A percentile compares a stretch with the other conserved stretches of the same genome.
These are phyloP conservation scores for Letharia lupina DNA, from an alignment of 495 filamentous ascomycete genomes.

Conservation along the genomic window DNA sequence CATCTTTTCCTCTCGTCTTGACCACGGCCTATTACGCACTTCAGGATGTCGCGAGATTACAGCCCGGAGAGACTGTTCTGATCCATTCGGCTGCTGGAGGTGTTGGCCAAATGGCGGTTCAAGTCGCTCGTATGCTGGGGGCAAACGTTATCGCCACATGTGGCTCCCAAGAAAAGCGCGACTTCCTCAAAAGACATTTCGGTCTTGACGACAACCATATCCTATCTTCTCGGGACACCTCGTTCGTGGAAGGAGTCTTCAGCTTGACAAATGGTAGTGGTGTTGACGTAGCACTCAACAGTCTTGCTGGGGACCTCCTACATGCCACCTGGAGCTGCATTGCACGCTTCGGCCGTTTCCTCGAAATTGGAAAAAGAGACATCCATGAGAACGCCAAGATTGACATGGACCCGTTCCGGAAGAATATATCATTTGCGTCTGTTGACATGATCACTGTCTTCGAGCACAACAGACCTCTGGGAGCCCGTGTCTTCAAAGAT, in stretches of 20 bases:
- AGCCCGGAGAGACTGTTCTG: slow-evolving; percentile 33
- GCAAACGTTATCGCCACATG: slow-evolving; percentile 38
- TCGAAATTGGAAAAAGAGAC: slow-evolving; percentile 46
- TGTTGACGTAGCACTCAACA: slow-evolving; percentile 49
- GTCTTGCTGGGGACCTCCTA: slow-evolving; percentile 43
- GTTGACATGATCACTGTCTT: slow-evolving; percentile 20
- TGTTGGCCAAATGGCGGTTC: slow-evolving; percentile 24
- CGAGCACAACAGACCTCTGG: slow-evolving; percentile 13
- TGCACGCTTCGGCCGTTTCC: slow-evolving; percentile 41
- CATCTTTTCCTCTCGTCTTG: slow-evolving; percentile 30
- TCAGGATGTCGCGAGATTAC: slow-evolving; percentile 28
- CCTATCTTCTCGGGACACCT: slow-evolving; percentile 40
- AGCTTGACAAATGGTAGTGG: slow-evolving; percentile 41
- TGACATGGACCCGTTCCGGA: slow-evolving; percentile 19
- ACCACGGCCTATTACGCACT: slow-evolving; percentile 34
- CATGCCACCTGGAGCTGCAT: slow-evolving; percentile 46
- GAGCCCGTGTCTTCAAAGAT: slow-evolving; percentile 15
- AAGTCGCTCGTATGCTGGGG: slow-evolving; percentile 24
- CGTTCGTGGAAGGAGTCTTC: slow-evolving; percentile 38
- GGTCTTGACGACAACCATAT: slow-evolving; percentile 37
- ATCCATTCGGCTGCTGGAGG: slow-evolving; percentile 38
- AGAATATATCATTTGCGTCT: slow-evolving; percentile 30
- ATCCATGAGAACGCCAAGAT: slow-evolving; percentile 23
- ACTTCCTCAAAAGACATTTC: slow-evolving; percentile 31
- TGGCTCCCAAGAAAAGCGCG: slow-evolving; percentile 33